phyloP scores from a whole-genome alignment of 192 early-diverging fungal genomes.

The Gonapodya sp. region DNA sequence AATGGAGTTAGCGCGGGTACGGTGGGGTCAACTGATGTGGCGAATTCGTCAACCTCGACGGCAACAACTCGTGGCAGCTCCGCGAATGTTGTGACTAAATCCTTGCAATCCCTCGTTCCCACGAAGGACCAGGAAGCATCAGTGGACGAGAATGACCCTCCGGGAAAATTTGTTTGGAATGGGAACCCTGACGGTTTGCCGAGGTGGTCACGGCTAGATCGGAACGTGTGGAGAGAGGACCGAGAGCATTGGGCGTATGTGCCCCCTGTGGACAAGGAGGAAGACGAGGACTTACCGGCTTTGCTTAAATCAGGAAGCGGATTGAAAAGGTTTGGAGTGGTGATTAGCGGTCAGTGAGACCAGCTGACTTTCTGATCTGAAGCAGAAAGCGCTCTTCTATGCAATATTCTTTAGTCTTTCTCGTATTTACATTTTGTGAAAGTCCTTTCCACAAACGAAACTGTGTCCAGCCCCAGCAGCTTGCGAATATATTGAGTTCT shows the following conservation, averaged over 20 bases:
- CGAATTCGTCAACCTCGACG: neutral
- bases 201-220: neutral
- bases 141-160: neutral
- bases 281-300: neutral
- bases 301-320: neutral
- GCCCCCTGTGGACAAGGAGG: neutral
- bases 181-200: neutral
- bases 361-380: no score
- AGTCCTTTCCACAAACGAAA: no score
- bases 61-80: neutral
- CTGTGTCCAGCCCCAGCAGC: no score
- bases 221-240: neutral
- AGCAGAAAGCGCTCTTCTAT: no score
- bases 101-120: neutral
- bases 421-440: no score
- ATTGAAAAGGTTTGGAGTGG: neutral
- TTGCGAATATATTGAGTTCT: no score
- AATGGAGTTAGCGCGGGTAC: neutral
- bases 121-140: neutral
- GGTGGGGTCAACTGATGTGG: neutral
- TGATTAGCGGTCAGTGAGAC: no score
- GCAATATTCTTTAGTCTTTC: no score
- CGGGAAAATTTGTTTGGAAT: neutral
- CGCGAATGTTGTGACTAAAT: neutral
- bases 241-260: neutral